A percentile compares a stretch with the other conserved stretches of the same genome.
phyloP scores from a whole-genome alignment of 352 stramenopile species.

The Pythium chondricola region DNA sequence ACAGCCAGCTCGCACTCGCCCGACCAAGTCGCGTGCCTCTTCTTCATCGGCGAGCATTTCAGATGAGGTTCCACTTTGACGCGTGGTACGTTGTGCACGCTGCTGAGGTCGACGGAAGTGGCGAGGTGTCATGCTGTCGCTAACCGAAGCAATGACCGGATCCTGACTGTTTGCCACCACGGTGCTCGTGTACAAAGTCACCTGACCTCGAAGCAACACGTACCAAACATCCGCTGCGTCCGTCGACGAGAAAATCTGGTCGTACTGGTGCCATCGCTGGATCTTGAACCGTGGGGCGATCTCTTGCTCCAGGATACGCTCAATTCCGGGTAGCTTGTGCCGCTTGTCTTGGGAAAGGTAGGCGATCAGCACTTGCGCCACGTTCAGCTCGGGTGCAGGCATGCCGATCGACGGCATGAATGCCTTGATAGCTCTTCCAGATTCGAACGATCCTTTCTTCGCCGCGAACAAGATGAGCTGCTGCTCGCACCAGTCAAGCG shows the following conservation, averaged over 20 bases:
- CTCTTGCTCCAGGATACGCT: slow-evolving; percentile 21
- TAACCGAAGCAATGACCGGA: slow-evolving; percentile 6
- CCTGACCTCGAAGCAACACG: slow-evolving; percentile 41
- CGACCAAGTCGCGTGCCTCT: slow-evolving; percentile 31
- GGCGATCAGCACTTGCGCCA: slow-evolving; percentile 35
- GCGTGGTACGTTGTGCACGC: slow-evolving; percentile 2
- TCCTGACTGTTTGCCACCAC: slow-evolving; percentile 4
- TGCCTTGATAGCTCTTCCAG: slow-evolving; percentile 15
- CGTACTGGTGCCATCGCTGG: slow-evolving; percentile 24
- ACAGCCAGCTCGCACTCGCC: slow-evolving; percentile 42
- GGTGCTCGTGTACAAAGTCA: slow-evolving; percentile 31
- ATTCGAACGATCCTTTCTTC: slow-evolving; percentile 31
- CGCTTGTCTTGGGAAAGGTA: slow-evolving; percentile 27
- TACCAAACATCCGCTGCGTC: slow-evolving; percentile 40
- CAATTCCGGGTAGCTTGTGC: slow-evolving; percentile 7
- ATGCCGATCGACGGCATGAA: slow-evolving; percentile 16
- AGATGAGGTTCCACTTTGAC: too few species aligned
- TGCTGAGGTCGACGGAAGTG: slow-evolving; percentile 7
- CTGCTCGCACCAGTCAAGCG: slow-evolving; percentile 61
- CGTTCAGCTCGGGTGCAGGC: slow-evolving; percentile 22
- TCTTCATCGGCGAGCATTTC: too few species aligned
- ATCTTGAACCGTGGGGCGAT: slow-evolving; percentile 31
- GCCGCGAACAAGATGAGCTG: slow-evolving; percentile 43
- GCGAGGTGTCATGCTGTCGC: slow-evolving; percentile 10
- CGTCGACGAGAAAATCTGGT: slow-evolving; percentile 31